Conservation (phyloP, 768 basidiomycete genomes). For the Kwoniella botswanensis region DNA sequence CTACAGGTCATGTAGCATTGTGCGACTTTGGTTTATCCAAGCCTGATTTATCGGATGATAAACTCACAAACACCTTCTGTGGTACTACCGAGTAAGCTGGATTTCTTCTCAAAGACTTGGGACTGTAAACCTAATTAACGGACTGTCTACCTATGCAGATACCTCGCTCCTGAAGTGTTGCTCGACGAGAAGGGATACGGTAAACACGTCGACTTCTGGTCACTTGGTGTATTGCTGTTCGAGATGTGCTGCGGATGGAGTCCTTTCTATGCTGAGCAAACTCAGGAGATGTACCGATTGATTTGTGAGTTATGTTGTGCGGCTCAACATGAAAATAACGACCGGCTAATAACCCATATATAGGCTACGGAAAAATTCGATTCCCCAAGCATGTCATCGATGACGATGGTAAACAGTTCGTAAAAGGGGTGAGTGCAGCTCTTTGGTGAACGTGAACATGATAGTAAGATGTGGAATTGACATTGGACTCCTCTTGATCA, state of each 20-base stretch:
- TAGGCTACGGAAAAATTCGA: conserved; percentile 95
- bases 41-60: conserved; percentile 87
- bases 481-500: conserved; percentile 55
- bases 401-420: conserved; percentile 98
- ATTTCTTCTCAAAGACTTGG: not conserved
- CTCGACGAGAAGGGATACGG: conserved; percentile 98
- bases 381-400: conserved; percentile 92
- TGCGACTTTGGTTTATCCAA: conserved; percentile 99
- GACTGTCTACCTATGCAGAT: conserved; percentile 62
- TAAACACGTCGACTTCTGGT: conserved; percentile 99
- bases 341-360: too few relatives aligned
- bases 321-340: too few relatives aligned
- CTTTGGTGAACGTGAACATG: conserved; percentile 10
- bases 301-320: conserved; percentile 38
- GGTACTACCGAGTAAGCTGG: conserved; percentile 73
- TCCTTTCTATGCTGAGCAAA: conserved; percentile 98
- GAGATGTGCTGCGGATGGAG: conserved; percentile 99
- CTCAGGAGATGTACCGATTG: conserved; percentile 89
- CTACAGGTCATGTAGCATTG: conserved; percentile 95
- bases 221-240: conserved; percentile 89
- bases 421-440: conserved; percentile 82
- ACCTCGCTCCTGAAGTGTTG: conserved; percentile 97
- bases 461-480: not conserved
- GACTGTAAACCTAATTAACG: conserved; percentile 12
- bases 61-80: conserved; percentile 98